phyloP scores from a whole-genome alignment of 306 rosid genomes.

The Glycine latifolia region DNA sequence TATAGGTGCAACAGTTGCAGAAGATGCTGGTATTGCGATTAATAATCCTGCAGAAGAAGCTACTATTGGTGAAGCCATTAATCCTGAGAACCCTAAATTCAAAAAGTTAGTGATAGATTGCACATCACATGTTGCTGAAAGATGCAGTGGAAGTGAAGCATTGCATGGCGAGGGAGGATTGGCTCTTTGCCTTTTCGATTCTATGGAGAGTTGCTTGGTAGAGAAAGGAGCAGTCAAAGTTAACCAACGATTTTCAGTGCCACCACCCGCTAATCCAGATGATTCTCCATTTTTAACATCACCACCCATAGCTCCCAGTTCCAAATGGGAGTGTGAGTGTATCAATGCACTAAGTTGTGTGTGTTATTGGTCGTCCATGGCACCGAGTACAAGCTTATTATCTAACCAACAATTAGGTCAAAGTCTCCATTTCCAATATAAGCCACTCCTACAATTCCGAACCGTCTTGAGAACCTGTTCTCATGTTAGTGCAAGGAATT shows the following conservation, averaged over 20 bases:
- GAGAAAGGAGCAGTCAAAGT: too few relatives aligned
- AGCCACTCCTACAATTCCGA: background rate
- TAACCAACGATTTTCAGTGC: too few relatives aligned
- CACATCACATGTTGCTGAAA: background rate
- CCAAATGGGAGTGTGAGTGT: too few relatives aligned
- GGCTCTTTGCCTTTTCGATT: too few relatives aligned
- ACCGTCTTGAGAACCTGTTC: background rate
- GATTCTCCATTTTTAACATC: too few relatives aligned
- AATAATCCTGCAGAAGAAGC: background rate
- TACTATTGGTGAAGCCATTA: background rate
- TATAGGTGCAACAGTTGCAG: background rate
- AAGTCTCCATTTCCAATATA: too few relatives aligned
- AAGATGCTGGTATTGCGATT: background rate
- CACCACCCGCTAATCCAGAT: too few relatives aligned
- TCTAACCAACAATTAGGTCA: too few relatives aligned
- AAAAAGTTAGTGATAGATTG: background rate
- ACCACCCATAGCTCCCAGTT: too few relatives aligned
- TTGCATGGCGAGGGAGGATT: too few relatives aligned
- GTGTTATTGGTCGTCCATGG: too few relatives aligned
- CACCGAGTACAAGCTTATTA: too few relatives aligned
- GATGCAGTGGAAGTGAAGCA: background rate
- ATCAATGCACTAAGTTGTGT: accelerated
- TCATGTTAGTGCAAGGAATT: background rate
- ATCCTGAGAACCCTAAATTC: background rate
- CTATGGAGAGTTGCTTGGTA: background rate